Evolutionary conservation across 805 yeast species (phyloP).

Genomic region (Barnettozyma salicaria): DNA sequence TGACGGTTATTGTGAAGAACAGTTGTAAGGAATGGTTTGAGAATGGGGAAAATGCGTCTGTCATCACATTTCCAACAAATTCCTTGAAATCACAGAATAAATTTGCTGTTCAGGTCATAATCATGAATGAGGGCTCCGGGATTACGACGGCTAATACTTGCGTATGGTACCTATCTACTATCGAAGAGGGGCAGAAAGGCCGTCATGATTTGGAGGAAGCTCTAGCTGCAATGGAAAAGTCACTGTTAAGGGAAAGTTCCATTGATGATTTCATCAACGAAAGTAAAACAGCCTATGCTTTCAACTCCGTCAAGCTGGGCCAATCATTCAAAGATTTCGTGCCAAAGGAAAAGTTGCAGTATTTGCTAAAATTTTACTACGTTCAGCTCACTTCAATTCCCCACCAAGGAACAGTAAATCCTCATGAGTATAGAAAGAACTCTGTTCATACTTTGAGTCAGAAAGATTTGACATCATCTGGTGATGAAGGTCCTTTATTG

Average conservation of each 20-base stretch:
- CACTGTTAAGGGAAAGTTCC: slow-evolving; percentile 71
- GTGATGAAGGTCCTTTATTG: slow-evolving; percentile 17
- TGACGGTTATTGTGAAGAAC: slow-evolving; percentile 77
- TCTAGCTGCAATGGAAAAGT: slow-evolving; percentile 67
- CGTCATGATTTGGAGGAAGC: slow-evolving; percentile 78
- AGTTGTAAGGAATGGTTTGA: slow-evolving; percentile 90
- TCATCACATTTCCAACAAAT: slow-evolving; percentile 88
- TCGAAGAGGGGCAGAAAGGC: slow-evolving; percentile 64
- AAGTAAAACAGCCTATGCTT: slow-evolving; percentile 28
- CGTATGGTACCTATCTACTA: slow-evolving; percentile 84
- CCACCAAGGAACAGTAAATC: slow-evolving; percentile 46
- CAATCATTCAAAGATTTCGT: slow-evolving; percentile 79
- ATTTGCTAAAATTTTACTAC: slow-evolving; percentile 54
- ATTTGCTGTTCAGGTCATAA: slow-evolving; percentile 77
- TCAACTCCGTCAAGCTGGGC: slow-evolving; percentile 78
- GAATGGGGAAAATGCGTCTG: slow-evolving; percentile 75
- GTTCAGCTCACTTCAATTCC: slow-evolving; percentile 53
- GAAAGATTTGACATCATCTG: slow-evolving; percentile 24
- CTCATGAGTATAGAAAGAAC: slow-evolving; percentile 34
- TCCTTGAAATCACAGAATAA: slow-evolving; percentile 60
- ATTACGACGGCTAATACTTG: slow-evolving; percentile 83
- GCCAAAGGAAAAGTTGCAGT: slow-evolving; percentile 66
- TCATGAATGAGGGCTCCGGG: slow-evolving; percentile 83
- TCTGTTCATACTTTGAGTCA: slow-evolving; percentile 26
- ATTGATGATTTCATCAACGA: slow-evolving; percentile 41